Evolutionary conservation across 768 basidiomycete species (phyloP), one percentile per base, ranked within the genome.

Genomic region (Amanita rubescens): DNA sequence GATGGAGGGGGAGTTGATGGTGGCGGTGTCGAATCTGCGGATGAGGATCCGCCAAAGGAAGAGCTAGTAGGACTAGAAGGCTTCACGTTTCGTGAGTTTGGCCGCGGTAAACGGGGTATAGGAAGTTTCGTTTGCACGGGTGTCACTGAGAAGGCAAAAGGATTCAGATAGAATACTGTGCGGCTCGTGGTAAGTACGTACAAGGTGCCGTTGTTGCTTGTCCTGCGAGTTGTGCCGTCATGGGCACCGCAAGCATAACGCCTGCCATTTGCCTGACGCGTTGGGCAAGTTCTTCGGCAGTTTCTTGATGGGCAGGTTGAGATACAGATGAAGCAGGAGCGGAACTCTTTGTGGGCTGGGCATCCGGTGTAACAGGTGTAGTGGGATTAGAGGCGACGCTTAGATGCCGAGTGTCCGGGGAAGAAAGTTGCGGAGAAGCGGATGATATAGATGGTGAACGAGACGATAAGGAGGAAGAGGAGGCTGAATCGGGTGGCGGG

Each of bases 351-450:
- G 57, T 54, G 63, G 79, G 22, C 35, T 51, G 80, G 27, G 27
- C 27, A 4, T 30, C 27, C 0, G 75, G 41, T 5, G 41, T 77
- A 14, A 75, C 79, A 11, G 81, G 80, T 3, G 79, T 78, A 11
- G 80, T 75, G 1, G 77, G 76, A 0, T 75, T 76, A 0, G 82
- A 83, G 0, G 77, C 76, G 9, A 81, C 63, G 62, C 81, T 83
- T 5, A 81, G 66, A 35, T 80, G 71, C 7, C 79, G 64, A 38
- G 65, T 65, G 37, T 69, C 65, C 5, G 53, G 60, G 2, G 63
- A 67, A 0, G 66, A 44, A 7, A 20, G 63, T 14, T 60, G 60
- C 9, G 65, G 62, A n/a, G 61, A 53, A 0, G 61, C 57, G 5
- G 63, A 62, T 2, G 65, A 56, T 20, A 63, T 60, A 0, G 68